Base-by-base conservation (phyloP, 352 stramenopile species). In the Pythium rhizo-oryzae region DNA sequence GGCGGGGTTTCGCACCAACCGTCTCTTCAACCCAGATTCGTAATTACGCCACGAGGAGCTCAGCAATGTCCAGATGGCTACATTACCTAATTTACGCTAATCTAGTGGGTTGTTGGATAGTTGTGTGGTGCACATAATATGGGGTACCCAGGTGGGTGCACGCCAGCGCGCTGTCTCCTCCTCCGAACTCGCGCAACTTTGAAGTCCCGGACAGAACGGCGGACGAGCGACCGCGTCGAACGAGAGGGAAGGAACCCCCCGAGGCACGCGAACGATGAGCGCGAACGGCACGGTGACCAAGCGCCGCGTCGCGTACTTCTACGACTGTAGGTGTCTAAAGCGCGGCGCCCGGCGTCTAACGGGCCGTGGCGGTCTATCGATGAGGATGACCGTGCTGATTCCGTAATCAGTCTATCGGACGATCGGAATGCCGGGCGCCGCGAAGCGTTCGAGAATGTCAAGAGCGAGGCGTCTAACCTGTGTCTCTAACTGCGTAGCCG, bases 221-320 rank as follows among this genome's bases (percentile, higher is more conserved):
- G 51, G 58, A 71, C 62, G 51, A 70, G 39, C 28, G n/a, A 51
- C 18, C 21, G 37, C 33, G 47, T 19, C 41, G 18, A 39, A 44
- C 33, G 6, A 33, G n/a, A 5, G 53, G 35, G 35, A 30, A 18
- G 4, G 21, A 58, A 44, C n/a, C n/a, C n/a, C n/a, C n/a, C n/a
- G n/a, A n/a, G n/a, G n/a, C n/a, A n/a, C 8, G 18, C 16, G 7
- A 12, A 50, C 16, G 11, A 58, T 58, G 51, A 58, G 51, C 59
- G 57, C 49, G 44, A 69, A 63, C 51, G 59, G 50, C 21, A 65
- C 44, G 56, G 76, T 51, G 56, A 75, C 73, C 44, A 96, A 96
- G 78, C 82, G 84, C 69, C 84, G 87, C 47, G 87, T 97, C 60
- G 89, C 89, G 60, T 97, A 97, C 77, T 96, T 94, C 68, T 97